A percentile compares a stretch with the other conserved stretches of the same genome.
Evolutionary conservation across 306 rosid genomes (phyloP).

Genomic region (Lathyrus oleraceus): DNA sequence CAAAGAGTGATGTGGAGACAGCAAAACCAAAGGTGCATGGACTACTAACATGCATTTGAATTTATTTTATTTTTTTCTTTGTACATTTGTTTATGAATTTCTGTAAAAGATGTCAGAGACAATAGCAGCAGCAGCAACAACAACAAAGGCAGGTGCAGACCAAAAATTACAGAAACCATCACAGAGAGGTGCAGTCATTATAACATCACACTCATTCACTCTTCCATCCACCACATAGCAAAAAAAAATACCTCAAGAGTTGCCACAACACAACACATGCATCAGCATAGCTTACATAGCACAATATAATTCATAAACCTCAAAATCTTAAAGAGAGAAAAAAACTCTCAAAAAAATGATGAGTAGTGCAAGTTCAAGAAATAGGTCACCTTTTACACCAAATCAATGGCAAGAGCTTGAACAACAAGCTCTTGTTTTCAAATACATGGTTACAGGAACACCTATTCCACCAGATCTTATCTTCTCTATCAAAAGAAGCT

Average conservation of each 20-base stretch:
- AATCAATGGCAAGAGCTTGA: slow-evolving; percentile 98
- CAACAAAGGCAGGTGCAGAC: slow-evolving; percentile 61
- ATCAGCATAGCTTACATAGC: background rate
- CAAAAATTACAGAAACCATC: slow-evolving; percentile 57
- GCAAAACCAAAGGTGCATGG: slow-evolving; percentile 51
- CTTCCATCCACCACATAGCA: slow-evolving; percentile 47
- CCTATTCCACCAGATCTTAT: slow-evolving; percentile 92
- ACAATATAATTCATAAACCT: slow-evolving; percentile 45
- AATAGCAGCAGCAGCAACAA: slow-evolving; percentile 45
- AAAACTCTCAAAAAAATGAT: slow-evolving; percentile 41
- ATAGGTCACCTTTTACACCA: slow-evolving; percentile 78
- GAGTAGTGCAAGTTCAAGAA: slow-evolving; percentile 55
- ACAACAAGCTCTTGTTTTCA: slow-evolving; percentile 92
- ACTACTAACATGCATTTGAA: slow-evolving; percentile 46
- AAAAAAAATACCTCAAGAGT: slow-evolving; percentile 31
- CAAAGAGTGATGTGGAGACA: slow-evolving; percentile 49
- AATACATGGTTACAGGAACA: slow-evolving; percentile 85
- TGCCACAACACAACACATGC: slow-evolving; percentile 36
- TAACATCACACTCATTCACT: slow-evolving; percentile 65
- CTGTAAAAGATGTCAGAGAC: slow-evolving; percentile 68
- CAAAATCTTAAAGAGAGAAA: background rate
- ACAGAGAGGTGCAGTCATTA: slow-evolving; percentile 76
- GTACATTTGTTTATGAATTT: slow-evolving; percentile 50
- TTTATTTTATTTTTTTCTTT: slow-evolving; percentile 33
- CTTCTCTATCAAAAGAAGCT: slow-evolving; percentile 75